Percentiles rank a stretch among this genome's conserved stretches.
Conservation (phyloP, 192 early-diverging fungal genomes). For the Backusella sp. region DNA sequence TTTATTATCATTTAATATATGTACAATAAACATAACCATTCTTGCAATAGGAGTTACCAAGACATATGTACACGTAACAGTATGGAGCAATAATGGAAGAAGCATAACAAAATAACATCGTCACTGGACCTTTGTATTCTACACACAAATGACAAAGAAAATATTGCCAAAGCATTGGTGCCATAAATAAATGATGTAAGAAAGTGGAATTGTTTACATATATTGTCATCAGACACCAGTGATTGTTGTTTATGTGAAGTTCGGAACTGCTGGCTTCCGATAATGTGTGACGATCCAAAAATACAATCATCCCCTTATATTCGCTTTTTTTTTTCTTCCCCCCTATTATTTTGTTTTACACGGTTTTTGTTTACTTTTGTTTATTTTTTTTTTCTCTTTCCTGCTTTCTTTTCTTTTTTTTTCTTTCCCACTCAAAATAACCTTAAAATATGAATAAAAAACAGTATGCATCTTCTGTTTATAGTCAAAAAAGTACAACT, state of each 20-base stretch:
- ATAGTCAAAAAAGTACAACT: constrained; percentile 26
- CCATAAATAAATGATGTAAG: not conserved
- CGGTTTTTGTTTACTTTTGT: not conserved
- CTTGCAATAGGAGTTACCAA: too few species aligned
- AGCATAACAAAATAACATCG: not conserved
- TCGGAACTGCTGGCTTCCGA: not conserved
- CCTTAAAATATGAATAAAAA: constrained; percentile 8
- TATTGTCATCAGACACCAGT: not conserved
- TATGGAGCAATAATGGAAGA: not conserved
- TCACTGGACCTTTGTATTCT: not conserved
- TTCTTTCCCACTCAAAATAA: not conserved
- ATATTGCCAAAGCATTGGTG: not conserved
- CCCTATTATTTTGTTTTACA: not conserved
- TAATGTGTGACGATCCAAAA: constrained; percentile 1
- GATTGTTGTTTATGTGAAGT: not conserved
- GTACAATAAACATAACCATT: too few species aligned
- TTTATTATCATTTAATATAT: too few species aligned
- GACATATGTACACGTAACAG: too few species aligned
- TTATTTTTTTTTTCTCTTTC: not conserved
- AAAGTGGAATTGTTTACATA: not conserved
- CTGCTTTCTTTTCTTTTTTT: constrained; percentile 7
- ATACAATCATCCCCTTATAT: not conserved
- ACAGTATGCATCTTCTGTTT: constrained; percentile 28
- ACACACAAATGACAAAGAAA: not conserved
- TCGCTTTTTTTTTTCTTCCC: not conserved